phyloP scores from a whole-genome alignment of 2,329 filamentous ascomycete species.

The Nemania diffusa region DNA sequence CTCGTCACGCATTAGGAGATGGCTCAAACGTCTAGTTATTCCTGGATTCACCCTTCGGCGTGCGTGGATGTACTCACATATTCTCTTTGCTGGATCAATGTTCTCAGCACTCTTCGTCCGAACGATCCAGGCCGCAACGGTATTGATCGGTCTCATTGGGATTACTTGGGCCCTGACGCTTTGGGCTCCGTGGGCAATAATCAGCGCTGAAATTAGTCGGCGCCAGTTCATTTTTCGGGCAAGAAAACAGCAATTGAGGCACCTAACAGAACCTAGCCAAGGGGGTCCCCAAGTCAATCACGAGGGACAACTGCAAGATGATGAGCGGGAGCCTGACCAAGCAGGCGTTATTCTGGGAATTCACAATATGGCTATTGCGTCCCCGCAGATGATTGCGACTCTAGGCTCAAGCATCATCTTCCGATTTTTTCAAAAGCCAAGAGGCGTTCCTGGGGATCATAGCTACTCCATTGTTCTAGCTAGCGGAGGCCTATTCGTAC shows the following conservation, averaged over 20 bases:
- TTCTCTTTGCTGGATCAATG: constrained; percentile 86
- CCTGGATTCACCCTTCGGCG: constrained; percentile 87
- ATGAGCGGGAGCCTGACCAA: constrained; percentile 74
- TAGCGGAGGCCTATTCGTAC: constrained; percentile 81
- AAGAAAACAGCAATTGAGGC: constrained; percentile 49
- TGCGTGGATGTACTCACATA: constrained; percentile 84
- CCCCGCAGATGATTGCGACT: constrained; percentile 91
- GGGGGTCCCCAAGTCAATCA: constrained; percentile 44
- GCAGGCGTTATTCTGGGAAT: constrained; percentile 92
- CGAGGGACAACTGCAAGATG: constrained; percentile 56
- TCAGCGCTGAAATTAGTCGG: constrained; percentile 89
- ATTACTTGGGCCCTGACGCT: constrained; percentile 92
- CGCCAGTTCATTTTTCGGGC: constrained; percentile 71
- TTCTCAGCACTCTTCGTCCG: constrained; percentile 83
- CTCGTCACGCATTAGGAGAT: constrained; percentile 52
- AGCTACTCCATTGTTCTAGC: constrained; percentile 89
- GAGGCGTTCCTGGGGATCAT: constrained; percentile 84
- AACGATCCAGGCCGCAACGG: constrained; percentile 76
- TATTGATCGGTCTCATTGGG: constrained; percentile 82
- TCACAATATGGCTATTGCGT: constrained; percentile 93
- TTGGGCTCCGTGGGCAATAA: constrained; percentile 96
- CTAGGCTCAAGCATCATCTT: constrained; percentile 87
- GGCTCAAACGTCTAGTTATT: constrained; percentile 74
- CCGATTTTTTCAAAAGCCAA: constrained; percentile 84
- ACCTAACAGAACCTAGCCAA: constrained; percentile 36